Evolutionary conservation across 2,329 filamentous ascomycete species (phyloP).

Genomic region (Rhinocladiella mackenziei): DNA sequence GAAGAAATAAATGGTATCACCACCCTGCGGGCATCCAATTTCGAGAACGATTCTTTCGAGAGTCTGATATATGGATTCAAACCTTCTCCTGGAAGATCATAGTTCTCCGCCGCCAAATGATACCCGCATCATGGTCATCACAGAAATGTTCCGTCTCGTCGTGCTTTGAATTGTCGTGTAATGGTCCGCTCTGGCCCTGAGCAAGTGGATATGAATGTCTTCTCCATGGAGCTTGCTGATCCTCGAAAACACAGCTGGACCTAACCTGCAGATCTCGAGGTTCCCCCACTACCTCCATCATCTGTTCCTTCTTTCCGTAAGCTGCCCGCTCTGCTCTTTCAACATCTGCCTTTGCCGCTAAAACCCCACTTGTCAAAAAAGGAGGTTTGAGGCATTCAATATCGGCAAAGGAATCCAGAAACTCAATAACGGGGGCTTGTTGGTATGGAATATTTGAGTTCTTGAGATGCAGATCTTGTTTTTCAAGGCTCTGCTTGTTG

Average conservation of each 20-base stretch:
- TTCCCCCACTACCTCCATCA: not conserved
- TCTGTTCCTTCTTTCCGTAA: not conserved
- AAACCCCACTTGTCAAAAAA: constrained; percentile 15
- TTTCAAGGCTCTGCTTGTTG: not conserved
- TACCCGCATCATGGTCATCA: constrained; percentile 6
- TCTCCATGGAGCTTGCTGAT: constrained; percentile 8
- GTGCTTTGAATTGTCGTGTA: constrained; percentile 5
- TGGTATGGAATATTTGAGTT: too few relatives aligned
- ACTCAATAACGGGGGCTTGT: not conserved
- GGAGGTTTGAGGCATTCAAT: not conserved
- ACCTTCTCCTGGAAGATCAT: constrained; percentile 12
- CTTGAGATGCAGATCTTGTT: not conserved
- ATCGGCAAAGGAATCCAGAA: not conserved
- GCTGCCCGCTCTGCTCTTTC: not conserved
- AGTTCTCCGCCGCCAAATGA: constrained; percentile 17
- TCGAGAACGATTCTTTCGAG: too few relatives aligned
- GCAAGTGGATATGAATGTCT: constrained; percentile 11
- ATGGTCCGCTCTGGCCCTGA: not conserved
- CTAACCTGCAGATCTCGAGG: not conserved
- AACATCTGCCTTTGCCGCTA: constrained; percentile 17
- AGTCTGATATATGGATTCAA: not conserved
- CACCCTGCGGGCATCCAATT: too few relatives aligned
- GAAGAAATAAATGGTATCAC: too few relatives aligned
- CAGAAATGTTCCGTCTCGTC: constrained; percentile 10
- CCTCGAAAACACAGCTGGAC: not conserved